phyloP scores from a whole-genome alignment of 1,139 yeast genomes.

The Lodderomyces theae region DNA sequence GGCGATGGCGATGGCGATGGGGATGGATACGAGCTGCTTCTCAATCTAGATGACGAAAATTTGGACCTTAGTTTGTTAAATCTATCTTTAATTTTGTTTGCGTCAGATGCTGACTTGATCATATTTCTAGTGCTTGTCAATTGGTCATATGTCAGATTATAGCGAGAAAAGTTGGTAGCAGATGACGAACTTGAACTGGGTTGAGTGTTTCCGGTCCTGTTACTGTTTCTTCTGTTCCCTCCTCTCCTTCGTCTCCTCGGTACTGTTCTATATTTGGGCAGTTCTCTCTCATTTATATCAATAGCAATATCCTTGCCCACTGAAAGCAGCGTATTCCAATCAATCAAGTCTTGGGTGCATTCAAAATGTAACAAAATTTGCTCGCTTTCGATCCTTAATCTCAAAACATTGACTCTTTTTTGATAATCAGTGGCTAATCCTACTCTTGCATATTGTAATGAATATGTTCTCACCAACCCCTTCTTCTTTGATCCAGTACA shows the following conservation, averaged over 20 bases:
- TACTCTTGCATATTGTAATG: slow-evolving; percentile 65
- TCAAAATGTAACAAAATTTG: slow-evolving; percentile 61
- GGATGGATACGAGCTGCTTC: slow-evolving; percentile 1
- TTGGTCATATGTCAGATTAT: not conserved
- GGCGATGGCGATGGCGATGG: not conserved
- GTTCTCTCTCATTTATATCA: slow-evolving; percentile 56
- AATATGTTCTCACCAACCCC: slow-evolving; percentile 50
- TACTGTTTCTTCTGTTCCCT: no score
- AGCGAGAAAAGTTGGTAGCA: slow-evolving; percentile 5
- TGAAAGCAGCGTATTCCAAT: slow-evolving; percentile 60
- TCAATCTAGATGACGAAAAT: slow-evolving; percentile 10
- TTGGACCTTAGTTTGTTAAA: slow-evolving; percentile 22
- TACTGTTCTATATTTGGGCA: slow-evolving; percentile 70
- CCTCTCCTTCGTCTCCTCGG: slow-evolving; percentile 59
- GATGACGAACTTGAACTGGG: no score
- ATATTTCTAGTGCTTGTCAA: not conserved
- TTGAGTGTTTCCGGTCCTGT: no score
- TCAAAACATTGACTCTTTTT: slow-evolving; percentile 55
- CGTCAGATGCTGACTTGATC: slow-evolving; percentile 15
- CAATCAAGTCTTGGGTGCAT: slow-evolving; percentile 55
- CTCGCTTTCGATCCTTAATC: slow-evolving; percentile 66
- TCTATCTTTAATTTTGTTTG: slow-evolving; percentile 20
- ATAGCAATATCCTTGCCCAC: slow-evolving; percentile 65
- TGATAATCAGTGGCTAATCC: slow-evolving; percentile 72
- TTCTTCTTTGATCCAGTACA: slow-evolving; percentile 15